Base-by-base conservation (phyloP, 371 early-diverging fungal genomes). In the Paraphysoderma sedebokerense region DNA sequence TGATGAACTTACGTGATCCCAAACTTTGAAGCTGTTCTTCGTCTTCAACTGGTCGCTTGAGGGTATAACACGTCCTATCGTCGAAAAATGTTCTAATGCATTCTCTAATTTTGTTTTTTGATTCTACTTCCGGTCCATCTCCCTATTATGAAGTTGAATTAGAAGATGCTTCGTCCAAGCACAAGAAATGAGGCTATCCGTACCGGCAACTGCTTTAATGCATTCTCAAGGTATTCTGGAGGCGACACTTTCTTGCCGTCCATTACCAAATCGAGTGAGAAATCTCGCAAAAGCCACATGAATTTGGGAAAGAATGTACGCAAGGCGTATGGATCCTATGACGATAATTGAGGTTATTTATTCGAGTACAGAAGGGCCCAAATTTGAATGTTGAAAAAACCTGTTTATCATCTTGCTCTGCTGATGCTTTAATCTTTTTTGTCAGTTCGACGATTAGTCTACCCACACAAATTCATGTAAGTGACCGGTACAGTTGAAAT, bases 11-110 rank as follows among this genome's bases (percentile, higher is more conserved):
- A 20, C 28, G 24, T 32, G 24, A 24, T 13, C 28, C 24, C 13
- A 42, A 31, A 7, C 31, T 22, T 13, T 42, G 42, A 17, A 42
- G 13, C 9, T 42, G 19, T 17, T 42, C 42, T 13, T 42, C 42
- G 42, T 42, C 42, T 28, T 42, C 42, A 20, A 42, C 42, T n/a
- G 42, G 42, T 15, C 42, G 42, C 28, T 42, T 42, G 42, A 42
- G 42, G 30, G 42, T 42, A 22, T 9, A 42, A 31, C 42, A 42
- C 9, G 5, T 26, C 19, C 42, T n/a, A 17, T 23, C 17, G 1
- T 23, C 19, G 17, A 42, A 42, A 8, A 42, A n/a, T 5, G 27
- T 7, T 9, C 42, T 28, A 22, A 42, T 42, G 8, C 19, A 19
- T 9, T 42, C 42, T 17, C 42, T n/a, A 17, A 42, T 32, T 22